Evolutionary conservation across 108 stramenopile genomes (phyloP), one percentile per base, ranked within the genome.

Genomic region (Cylindrotheca closterium): DNA sequence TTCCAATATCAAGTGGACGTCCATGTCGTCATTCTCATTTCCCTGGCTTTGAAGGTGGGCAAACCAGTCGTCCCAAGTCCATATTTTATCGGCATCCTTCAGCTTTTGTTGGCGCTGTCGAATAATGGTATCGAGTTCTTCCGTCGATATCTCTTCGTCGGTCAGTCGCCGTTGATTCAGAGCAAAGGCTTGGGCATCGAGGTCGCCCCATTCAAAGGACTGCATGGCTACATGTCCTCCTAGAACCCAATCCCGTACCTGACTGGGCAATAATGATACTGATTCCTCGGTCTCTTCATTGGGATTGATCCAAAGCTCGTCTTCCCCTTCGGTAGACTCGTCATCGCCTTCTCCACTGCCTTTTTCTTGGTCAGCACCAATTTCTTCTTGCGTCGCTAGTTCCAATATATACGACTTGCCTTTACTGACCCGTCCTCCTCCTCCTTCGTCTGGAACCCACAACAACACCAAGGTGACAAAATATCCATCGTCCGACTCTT

Each of bases 21-120:
- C 29, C 61, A 48, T 55, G 58, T 34, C 17, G 30, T 42, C 4
- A 32, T 74, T 61, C 5, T 59, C 28, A 26, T 32, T 19, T 42
- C 27, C 34, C 21, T 37, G 22, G 31, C 27, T 48, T 30, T 15
- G 19, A 22, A 65, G 30, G 10, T 71, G 47, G 1, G 34, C 55
- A 19, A 71, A 58, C 70, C 70, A 71, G 58, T 71, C 70, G 33
- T 71, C 70, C 21, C 52, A 71, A 2, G 75, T 70, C 68, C 62
- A 76, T 18, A 76, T 55, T 30, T 70, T 58, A 23, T 76, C 55
- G 8, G 31, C 2, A 0, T 70, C 63, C 30, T 58, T 33, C 18
- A 59, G 63, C 27, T 65, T 47, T 23, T 47, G 28, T 48, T 76
- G 70, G 25, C 75, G 68, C 21, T 55, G 23, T 25, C 52, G 4